phyloP scores from a whole-genome alignment of 805 yeast genomes.

The Candida argentea region DNA sequence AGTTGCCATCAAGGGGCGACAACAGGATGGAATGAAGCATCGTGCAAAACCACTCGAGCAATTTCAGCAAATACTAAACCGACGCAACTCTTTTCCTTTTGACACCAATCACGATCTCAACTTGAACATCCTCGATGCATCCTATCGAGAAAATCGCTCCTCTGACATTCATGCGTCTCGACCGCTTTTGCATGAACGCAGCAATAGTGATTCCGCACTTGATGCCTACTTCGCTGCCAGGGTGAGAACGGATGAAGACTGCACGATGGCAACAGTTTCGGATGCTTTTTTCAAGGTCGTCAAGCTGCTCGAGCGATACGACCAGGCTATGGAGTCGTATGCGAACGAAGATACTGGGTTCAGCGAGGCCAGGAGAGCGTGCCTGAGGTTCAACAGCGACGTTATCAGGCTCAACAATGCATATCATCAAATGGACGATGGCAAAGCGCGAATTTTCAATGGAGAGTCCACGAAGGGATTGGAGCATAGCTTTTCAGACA shows the following conservation, averaged over 20 bases:
- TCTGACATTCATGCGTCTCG: slow-evolving; percentile 2
- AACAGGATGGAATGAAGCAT: too few species aligned
- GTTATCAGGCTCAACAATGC: slow-evolving; percentile 18
- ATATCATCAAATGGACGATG: slow-evolving; percentile 15
- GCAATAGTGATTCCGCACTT: slow-evolving; percentile 18
- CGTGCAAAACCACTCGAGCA: slow-evolving; percentile 4
- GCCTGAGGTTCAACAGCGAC: slow-evolving; percentile 20
- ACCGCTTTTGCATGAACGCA: too few species aligned
- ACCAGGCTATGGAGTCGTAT: slow-evolving; percentile 8
- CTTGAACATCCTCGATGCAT: slow-evolving; percentile 12
- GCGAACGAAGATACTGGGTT: slow-evolving; percentile 4
- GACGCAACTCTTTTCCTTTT: slow-evolving; percentile 28
- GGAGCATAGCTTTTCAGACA: slow-evolving; percentile 17
- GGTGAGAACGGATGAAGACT: slow-evolving; percentile 2
- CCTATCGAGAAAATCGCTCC: slow-evolving; percentile 6
- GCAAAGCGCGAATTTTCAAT: slow-evolving; percentile 15
- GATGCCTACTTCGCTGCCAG: slow-evolving; percentile 1
- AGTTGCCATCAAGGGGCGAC: neutral
- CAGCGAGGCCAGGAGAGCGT: slow-evolving; percentile 9
- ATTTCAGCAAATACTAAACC: slow-evolving; percentile 12
- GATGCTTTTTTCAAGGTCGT: slow-evolving; percentile 10
- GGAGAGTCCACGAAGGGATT: slow-evolving; percentile 21
- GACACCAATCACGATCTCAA: slow-evolving; percentile 8
- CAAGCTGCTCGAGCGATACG: slow-evolving; percentile 11
- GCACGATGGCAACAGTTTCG: slow-evolving; percentile 11